Conservation (phyloP, 2,329 filamentous ascomycete genomes). For the Blastomyces parvus region DNA sequence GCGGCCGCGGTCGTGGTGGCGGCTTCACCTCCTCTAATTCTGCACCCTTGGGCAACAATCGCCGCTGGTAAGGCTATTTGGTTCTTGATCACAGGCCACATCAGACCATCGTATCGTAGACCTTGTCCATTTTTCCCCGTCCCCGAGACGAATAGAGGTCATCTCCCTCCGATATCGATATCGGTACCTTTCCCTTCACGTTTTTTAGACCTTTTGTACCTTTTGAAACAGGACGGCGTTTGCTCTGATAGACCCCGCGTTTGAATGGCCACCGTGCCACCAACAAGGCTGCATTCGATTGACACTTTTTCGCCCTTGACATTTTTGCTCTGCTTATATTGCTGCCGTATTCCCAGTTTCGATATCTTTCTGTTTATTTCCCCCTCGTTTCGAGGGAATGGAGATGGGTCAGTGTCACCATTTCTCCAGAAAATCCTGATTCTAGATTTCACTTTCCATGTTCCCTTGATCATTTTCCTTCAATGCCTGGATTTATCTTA, state of each 20-base stretch:
- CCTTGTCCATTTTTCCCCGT: neutral
- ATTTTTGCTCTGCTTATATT: neutral
- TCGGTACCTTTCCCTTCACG: neutral
- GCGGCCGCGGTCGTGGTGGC: constrained; percentile 58
- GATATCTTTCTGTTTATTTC: neutral
- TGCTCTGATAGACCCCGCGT: constrained; percentile 7
- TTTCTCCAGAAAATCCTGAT: neutral
- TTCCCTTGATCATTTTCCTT: neutral
- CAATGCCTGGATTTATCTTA: neutral
- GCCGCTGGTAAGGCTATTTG: constrained; percentile 44
- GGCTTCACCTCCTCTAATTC: constrained; percentile 50
- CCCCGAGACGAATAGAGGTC: neutral
- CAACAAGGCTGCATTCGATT: neutral
- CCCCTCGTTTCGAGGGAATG: neutral
- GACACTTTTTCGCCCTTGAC: neutral
- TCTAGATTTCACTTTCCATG: neutral
- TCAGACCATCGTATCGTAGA: constrained; percentile 1
- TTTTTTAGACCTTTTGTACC: neutral
- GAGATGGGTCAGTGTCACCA: neutral
- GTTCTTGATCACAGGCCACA: neutral
- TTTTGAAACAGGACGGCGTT: constrained; percentile 5
- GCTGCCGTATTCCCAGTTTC: neutral
- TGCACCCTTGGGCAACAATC: constrained; percentile 47
- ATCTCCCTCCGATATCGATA: constrained; percentile 1
- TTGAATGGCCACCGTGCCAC: neutral